Evolutionary conservation across 495 filamentous ascomycete genomes (phyloP).

Genomic region (Aspergillus nanangensis): DNA sequence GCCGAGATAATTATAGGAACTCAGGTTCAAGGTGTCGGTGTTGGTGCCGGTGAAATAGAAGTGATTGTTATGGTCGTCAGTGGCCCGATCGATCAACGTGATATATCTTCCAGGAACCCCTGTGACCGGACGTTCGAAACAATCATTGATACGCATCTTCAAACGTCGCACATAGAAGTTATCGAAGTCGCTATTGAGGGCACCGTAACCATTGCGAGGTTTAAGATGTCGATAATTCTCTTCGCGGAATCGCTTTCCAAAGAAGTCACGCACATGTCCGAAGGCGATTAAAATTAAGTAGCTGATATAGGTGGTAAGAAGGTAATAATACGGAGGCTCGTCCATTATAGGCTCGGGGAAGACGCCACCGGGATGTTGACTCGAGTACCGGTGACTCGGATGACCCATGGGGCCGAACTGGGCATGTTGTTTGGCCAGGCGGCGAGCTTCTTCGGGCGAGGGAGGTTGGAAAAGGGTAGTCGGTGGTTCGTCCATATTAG

Average conservation of each 20-base stretch:
- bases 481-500: conserved; percentile 64
- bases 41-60: conserved; percentile 84
- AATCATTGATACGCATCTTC: conserved; percentile 94
- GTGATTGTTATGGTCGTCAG: conserved; percentile 80
- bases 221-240: conserved; percentile 80
- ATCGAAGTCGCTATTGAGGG: conserved; percentile 98
- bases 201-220: conserved; percentile 82
- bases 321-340: conserved; percentile 93
- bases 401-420: conserved; percentile 87
- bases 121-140: conserved; percentile 85
- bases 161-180: conserved; percentile 94
- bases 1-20: conserved; percentile 98
- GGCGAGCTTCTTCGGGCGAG: conserved; percentile 75
- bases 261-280: conserved; percentile 94
- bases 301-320: conserved; percentile 95
- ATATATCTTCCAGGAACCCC: conserved; percentile 94
- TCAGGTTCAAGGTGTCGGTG: conserved; percentile 97
- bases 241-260: conserved; percentile 89
- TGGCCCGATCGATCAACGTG: conserved; percentile 81
- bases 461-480: conserved; percentile 89
- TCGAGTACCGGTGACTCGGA: conserved; percentile 78
- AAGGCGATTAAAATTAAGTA: conserved; percentile 95
- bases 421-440: conserved; percentile 72
- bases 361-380: conserved; percentile 70
- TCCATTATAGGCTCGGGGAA: conserved; percentile 85